Evolutionary conservation across 2,329 filamentous ascomycete species (phyloP).

Genomic region (Bipolaris gigantea): DNA sequence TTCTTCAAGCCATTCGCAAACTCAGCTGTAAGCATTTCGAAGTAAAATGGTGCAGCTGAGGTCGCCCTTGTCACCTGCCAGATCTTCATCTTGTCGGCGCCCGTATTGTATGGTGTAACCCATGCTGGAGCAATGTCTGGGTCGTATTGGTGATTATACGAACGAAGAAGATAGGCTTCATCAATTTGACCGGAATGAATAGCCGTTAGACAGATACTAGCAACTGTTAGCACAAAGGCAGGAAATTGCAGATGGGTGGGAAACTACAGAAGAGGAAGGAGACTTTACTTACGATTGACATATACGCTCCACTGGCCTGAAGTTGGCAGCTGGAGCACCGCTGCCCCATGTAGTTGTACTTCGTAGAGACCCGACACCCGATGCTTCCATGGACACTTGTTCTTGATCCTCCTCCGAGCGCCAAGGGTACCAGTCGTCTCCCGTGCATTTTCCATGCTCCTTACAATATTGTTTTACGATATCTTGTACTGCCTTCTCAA

Average conservation of each 20-base stretch:
- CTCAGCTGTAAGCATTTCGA: conserved; percentile 53
- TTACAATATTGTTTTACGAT: conserved; percentile 51
- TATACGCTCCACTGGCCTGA: conserved; percentile 35
- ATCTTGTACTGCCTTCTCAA: conserved; percentile 52
- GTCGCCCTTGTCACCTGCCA: conserved; percentile 58
- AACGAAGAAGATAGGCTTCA: conserved; percentile 53
- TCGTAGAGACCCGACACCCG: conserved; percentile 13
- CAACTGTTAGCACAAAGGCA: conserved; percentile 3
- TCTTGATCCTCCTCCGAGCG: conserved; percentile 12
- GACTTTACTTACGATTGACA: conserved; percentile 41
- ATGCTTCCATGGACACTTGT: background rate
- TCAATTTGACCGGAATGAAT: conserved; percentile 52
- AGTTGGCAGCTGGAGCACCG: conserved; percentile 4
- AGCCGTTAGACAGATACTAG: conserved; percentile 52
- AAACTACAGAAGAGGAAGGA: background rate
- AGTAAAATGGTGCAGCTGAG: conserved; percentile 57
- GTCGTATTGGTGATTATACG: conserved; percentile 52
- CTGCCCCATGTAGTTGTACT: conserved; percentile 26
- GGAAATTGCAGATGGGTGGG: background rate
- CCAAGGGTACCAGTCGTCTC: conserved; percentile 52
- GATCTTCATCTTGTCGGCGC: conserved; percentile 51
- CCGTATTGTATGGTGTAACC: conserved; percentile 54
- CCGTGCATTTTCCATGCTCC: conserved; percentile 48
- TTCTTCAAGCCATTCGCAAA: conserved; percentile 38
- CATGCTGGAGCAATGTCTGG: conserved; percentile 47